Conservation (phyloP, 139 green algal genomes). For the Astrephomene gubernaculifera region DNA sequence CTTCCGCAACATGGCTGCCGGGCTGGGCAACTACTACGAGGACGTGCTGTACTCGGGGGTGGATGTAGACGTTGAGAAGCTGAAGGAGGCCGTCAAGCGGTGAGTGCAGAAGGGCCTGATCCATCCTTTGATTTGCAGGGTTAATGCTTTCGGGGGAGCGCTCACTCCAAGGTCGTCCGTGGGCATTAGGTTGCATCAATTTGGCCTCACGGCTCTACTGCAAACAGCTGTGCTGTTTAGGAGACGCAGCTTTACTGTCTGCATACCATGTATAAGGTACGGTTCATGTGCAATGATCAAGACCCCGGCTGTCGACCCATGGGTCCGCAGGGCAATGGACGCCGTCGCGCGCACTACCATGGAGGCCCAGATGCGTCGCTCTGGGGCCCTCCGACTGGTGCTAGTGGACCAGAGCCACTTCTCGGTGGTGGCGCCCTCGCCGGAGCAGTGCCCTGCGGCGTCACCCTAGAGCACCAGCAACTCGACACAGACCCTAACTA, state of each 20-base stretch:
- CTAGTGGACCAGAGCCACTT: slow-evolving; percentile 39
- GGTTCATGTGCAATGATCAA: not conserved
- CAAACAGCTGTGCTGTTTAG: not conserved
- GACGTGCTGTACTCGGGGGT: slow-evolving; percentile 33
- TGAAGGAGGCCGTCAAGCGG: slow-evolving; percentile 33
- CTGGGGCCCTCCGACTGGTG: slow-evolving; percentile 8
- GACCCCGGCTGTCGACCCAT: not conserved
- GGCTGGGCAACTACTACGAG: slow-evolving; percentile 30
- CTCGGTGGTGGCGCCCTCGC: not conserved
- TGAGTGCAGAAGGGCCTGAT: not conserved
- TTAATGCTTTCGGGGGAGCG: too few species aligned
- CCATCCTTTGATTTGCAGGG: not conserved
- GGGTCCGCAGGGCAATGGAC: slow-evolving; percentile 22
- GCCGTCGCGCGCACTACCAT: not conserved
- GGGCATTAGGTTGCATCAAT: not conserved
- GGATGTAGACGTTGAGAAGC: slow-evolving; percentile 21
- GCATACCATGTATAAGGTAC: not conserved
- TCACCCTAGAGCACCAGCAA: too few species aligned
- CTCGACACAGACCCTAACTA: too few species aligned
- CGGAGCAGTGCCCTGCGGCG: not conserved
- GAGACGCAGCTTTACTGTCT: not conserved
- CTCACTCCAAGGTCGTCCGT: not conserved
- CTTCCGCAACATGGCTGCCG: slow-evolving; percentile 36
- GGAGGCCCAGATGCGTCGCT: slow-evolving; percentile 1
- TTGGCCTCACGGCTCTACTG: not conserved